Conservation (phyloP, 306 rosid genomes). For the Luffa aegyptiaca region DNA sequence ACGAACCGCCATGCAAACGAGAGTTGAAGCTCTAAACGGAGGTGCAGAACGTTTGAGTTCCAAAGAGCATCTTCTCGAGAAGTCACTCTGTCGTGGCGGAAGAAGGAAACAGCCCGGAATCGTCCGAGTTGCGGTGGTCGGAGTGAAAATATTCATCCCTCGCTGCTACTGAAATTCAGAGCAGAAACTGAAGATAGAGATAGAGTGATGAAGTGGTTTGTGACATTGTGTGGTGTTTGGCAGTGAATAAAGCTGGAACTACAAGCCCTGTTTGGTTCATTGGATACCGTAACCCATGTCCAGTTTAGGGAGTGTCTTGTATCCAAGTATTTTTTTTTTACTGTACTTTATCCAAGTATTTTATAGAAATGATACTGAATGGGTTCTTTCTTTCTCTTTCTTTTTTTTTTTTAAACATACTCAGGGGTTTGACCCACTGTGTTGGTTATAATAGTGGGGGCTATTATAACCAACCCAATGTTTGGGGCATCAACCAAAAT, state of each 20-base stretch:
- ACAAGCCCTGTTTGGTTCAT: background rate
- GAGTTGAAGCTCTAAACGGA: conserved; percentile 23
- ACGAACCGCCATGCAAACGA: conserved; percentile 87
- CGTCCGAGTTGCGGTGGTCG: conserved; percentile 46
- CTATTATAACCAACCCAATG: too few species aligned
- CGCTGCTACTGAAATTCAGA: background rate
- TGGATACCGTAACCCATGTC: background rate
- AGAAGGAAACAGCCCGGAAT: conserved; percentile 16
- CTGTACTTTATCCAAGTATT: too few species aligned
- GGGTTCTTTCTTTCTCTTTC: too few species aligned
- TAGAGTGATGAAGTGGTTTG: background rate
- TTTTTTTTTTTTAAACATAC: too few species aligned
- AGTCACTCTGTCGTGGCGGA: conserved; percentile 27
- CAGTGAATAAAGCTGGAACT: background rate
- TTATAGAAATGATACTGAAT: too few species aligned
- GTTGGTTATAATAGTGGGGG: too few species aligned
- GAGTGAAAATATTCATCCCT: conserved; percentile 32
- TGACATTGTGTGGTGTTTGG: background rate
- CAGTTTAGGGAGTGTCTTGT: background rate
- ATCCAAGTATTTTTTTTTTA: background rate
- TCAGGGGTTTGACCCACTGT: too few species aligned
- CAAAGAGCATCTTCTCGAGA: conserved; percentile 21
- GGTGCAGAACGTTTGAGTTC: conserved; percentile 19
- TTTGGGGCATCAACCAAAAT: too few species aligned
- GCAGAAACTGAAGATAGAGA: conserved; percentile 1